Percentiles rank a stretch among this genome's conserved stretches.
These are phyloP conservation scores for Coemansia nantahalensis DNA, from an alignment of 192 early-diverging fungal species.

Conservation along the genomic window DNA sequence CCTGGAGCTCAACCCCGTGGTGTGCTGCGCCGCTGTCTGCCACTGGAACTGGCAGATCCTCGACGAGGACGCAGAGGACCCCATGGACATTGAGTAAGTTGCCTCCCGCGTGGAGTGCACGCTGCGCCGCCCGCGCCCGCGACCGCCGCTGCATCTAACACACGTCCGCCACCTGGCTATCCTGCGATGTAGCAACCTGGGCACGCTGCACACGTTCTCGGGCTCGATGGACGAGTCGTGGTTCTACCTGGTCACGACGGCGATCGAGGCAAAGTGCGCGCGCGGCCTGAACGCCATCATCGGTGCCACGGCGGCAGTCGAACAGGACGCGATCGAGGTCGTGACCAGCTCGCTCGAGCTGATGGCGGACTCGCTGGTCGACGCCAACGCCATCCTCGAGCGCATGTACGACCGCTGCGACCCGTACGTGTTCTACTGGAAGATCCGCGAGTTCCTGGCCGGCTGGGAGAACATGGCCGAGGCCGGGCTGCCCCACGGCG, in stretches of 20 bases:
- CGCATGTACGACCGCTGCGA: conserved; percentile 94
- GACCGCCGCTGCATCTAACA: no score
- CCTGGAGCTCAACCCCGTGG: conserved; percentile 82
- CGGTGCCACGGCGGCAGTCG: conserved; percentile 60
- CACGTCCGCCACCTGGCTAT: neutral
- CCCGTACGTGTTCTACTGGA: conserved; percentile 93
- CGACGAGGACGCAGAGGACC: conserved; percentile 65
- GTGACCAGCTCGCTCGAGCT: conserved; percentile 53
- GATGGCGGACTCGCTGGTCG: conserved; percentile 57
- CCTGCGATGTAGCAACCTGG: conserved; percentile 58
- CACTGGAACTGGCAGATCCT: conserved; percentile 92
- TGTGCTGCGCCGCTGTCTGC: conserved; percentile 82
- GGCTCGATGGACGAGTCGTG: conserved; percentile 91
- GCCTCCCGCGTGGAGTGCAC: no score
- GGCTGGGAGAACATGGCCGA: conserved; percentile 93
- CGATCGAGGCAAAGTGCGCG: conserved; percentile 81
- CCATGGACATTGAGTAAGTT: conserved; percentile 54
- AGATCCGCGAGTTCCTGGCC: conserved; percentile 84
- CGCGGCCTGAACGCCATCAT: conserved; percentile 66
- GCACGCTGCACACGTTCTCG: conserved; percentile 78
- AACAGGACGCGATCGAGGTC: conserved; percentile 51
- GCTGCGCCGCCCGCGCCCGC: no score
- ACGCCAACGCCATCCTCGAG: conserved; percentile 57
- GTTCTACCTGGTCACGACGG: conserved; percentile 93
- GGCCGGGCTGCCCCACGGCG: conserved; percentile 79